These are phyloP conservation scores for Phytopythium litorale DNA, from an alignment of 352 stramenopile genomes.

Conservation along the genomic window DNA sequence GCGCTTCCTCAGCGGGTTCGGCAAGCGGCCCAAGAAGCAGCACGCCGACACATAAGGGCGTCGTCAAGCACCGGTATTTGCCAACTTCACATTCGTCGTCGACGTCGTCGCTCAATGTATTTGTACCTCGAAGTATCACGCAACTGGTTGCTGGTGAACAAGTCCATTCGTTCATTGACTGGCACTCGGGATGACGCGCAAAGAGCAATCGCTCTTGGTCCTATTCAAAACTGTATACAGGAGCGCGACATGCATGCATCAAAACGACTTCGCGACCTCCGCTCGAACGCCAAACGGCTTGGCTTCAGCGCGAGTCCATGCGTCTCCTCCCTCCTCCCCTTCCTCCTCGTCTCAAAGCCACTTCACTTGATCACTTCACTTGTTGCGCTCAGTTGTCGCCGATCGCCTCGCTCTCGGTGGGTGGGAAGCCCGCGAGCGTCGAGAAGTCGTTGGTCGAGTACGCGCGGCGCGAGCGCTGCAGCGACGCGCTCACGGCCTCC, in stretches of 20 bases:
- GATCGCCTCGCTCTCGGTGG: constrained; percentile 16
- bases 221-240: constrained; percentile 6
- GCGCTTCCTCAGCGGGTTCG: constrained; percentile 69
- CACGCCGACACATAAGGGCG: constrained; percentile 13
- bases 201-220: background rate
- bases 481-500: constrained; percentile 39
- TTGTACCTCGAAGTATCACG: background rate
- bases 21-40: constrained; percentile 48
- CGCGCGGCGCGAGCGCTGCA: constrained; percentile 49
- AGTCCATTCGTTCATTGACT: background rate
- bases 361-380: background rate
- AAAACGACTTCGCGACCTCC: background rate
- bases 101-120: no score
- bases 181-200: background rate
- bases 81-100: background rate
- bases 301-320: background rate
- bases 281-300: background rate
- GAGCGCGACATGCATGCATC: constrained; percentile 2
- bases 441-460: constrained; percentile 66
- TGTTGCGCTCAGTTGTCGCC: constrained; percentile 6
- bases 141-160: background rate
- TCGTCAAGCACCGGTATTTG: background rate
- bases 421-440: constrained; percentile 16
- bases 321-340: background rate
- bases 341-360: background rate